These are phyloP conservation scores for Beauveria asiatica DNA, from an alignment of 2,329 filamentous ascomycete species.

Conservation along the genomic window DNA sequence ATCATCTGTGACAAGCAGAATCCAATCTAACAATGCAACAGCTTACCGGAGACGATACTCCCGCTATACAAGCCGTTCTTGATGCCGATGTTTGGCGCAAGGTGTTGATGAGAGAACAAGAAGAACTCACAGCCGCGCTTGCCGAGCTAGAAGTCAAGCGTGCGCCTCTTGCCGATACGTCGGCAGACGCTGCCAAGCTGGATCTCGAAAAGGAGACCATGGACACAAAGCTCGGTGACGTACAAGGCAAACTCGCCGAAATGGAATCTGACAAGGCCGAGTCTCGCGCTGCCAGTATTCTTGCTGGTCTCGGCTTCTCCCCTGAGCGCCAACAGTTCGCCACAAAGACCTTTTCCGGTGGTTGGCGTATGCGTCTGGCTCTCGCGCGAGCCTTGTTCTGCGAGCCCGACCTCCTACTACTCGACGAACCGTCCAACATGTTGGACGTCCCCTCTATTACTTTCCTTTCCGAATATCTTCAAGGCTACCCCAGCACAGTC, in stretches of 20 bases:
- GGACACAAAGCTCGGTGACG: slow-evolving; percentile 82
- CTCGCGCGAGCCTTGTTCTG: slow-evolving; percentile 94
- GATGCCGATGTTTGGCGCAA: slow-evolving; percentile 99
- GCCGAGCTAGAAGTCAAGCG: slow-evolving; percentile 70
- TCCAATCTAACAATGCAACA: slow-evolving; percentile 26
- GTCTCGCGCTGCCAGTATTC: slow-evolving; percentile 86
- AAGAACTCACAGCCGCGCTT: slow-evolving; percentile 73
- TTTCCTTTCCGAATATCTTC: slow-evolving; percentile 92
- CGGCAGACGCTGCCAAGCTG: slow-evolving; percentile 74
- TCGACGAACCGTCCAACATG: slow-evolving; percentile 99
- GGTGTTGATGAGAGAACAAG: slow-evolving; percentile 81
- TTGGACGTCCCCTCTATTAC: slow-evolving; percentile 99
- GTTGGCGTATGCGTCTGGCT: slow-evolving; percentile 98
- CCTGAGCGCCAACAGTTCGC: slow-evolving; percentile 83
- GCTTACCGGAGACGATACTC: slow-evolving; percentile 92
- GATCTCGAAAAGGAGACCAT: slow-evolving; percentile 84
- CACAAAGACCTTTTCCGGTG: slow-evolving; percentile 97
- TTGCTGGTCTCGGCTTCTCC: slow-evolving; percentile 95
- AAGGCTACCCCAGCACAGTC: slow-evolving; percentile 87
- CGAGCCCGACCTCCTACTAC: slow-evolving; percentile 88
- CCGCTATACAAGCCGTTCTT: slow-evolving; percentile 86
- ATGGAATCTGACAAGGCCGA: slow-evolving; percentile 99
- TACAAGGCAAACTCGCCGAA: slow-evolving; percentile 85
- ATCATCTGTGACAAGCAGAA: background rate
- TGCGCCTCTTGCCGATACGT: slow-evolving; percentile 78